Base-by-base conservation (phyloP, 2,329 filamentous ascomycete genomes). In the Fusarium sp. region DNA sequence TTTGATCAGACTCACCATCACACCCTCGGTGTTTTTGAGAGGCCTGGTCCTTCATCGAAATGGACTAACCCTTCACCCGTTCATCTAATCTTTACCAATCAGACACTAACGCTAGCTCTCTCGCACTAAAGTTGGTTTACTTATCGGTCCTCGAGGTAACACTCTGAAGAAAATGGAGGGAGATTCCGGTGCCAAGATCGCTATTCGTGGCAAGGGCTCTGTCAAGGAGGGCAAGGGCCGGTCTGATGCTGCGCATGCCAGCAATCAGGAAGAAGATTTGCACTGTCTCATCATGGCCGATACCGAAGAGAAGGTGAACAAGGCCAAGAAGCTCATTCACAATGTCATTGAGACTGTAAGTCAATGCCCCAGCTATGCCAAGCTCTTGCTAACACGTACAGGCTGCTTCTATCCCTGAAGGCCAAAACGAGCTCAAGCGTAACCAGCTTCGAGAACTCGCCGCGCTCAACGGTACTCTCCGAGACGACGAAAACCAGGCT, bases 271-370 rank as follows among this genome's bases (percentile, higher is more conserved):
- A 83, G 95, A 99, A 81, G 95, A 99, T 77, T 85, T 99, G 55
- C 95, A 99, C 80, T 99, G 95, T 80, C 83, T 99, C 76, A 98
- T 99, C 81, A 99, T 99, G 95, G 95, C 95, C 74, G 95, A 99
- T 75, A 98, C 94, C 34, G 96, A 99, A 81, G 95, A 99, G 64
- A 99, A 99, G 82, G 93, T 99, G 76, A 96, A 96, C 83, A 99
- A 98, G 80, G 95, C 95, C 68, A 99, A 98, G 84, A 93, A 96
- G 80, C 81, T 98, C 61, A 97, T 99, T 65, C 94, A 99, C 80
- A 97, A 98, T 69, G 91, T 99, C 73, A 98, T 99, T 75, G 95
- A 99, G 80, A 99, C 95, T 58, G 94, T 96, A 84, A 82, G 90
- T 86, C 15, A 19, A 28, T 6, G 9, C 2, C 38, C 15, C 32